phyloP scores from a whole-genome alignment of 2,329 filamentous ascomycete species.

The Monosporascus sp. region DNA sequence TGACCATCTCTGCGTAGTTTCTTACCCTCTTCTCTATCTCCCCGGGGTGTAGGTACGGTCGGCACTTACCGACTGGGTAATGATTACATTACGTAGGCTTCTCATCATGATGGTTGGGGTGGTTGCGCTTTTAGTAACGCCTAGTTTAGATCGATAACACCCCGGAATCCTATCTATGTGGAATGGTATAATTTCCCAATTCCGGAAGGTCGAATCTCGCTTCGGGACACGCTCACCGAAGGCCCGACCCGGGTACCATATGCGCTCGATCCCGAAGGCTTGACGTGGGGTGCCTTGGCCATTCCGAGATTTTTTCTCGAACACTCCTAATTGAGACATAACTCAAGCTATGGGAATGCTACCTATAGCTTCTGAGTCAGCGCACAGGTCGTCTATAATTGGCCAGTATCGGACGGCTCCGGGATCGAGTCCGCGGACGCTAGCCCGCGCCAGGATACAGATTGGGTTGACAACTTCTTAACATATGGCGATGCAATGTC shows the following conservation, averaged over 20 bases:
- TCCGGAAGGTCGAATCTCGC: slow-evolving; percentile 19
- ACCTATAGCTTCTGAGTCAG: too few relatives aligned
- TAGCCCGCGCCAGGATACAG: too few relatives aligned
- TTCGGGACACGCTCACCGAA: slow-evolving; percentile 21
- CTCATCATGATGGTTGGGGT: slow-evolving; percentile 12
- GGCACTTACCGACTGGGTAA: slow-evolving; percentile 8
- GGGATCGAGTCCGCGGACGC: too few relatives aligned
- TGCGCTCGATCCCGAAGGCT: neutral
- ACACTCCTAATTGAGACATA: too few relatives aligned
- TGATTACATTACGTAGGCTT: slow-evolving; percentile 11
- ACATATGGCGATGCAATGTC: too few relatives aligned
- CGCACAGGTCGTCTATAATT: too few relatives aligned
- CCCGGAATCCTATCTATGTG: slow-evolving; percentile 5
- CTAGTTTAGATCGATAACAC: slow-evolving; percentile 2
- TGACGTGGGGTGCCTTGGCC: too few relatives aligned
- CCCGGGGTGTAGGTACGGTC: neutral
- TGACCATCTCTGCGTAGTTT: neutral
- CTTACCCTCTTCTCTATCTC: neutral
- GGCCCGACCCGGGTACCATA: slow-evolving; percentile 12
- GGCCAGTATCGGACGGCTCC: too few relatives aligned
- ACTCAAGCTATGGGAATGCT: too few relatives aligned
- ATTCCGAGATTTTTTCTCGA: too few relatives aligned
- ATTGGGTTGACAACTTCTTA: too few relatives aligned
- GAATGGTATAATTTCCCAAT: slow-evolving; percentile 12
- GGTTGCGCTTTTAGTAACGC: slow-evolving; percentile 14